Percentiles rank a stretch among this genome's conserved stretches.
Evolutionary conservation across 163 green algal species (phyloP).

Genomic region (Prototheca cutis): DNA sequence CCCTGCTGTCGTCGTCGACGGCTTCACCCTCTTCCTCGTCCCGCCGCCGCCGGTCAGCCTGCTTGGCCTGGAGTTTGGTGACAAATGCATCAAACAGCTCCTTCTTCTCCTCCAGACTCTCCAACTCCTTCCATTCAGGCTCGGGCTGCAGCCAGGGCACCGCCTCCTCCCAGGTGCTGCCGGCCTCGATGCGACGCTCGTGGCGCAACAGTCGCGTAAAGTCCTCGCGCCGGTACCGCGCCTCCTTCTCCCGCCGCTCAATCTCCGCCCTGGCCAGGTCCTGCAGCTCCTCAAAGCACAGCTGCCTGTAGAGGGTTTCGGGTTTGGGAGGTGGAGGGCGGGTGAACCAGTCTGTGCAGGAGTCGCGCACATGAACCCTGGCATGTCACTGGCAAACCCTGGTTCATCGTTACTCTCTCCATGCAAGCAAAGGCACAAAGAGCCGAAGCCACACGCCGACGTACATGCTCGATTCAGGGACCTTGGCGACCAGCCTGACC

Average conservation of each 20-base stretch:
- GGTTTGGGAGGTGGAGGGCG: too few species aligned
- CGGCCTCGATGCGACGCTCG: constrained; percentile 28
- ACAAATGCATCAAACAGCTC: constrained; percentile 43
- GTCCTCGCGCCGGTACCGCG: constrained; percentile 36
- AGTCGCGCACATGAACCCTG: too few species aligned
- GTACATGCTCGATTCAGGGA: too few species aligned
- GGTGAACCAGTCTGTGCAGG: too few species aligned
- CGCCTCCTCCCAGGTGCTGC: constrained; percentile 57
- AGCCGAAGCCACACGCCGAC: too few species aligned
- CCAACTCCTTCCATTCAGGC: constrained; percentile 52
- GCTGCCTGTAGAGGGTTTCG: constrained; percentile 39
- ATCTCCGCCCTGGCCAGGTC: constrained; percentile 39
- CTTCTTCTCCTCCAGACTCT: constrained; percentile 20
- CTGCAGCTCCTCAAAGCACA: constrained; percentile 58
- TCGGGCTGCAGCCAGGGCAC: constrained; percentile 33
- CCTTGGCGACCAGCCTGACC: too few species aligned
- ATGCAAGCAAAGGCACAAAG: too few species aligned
- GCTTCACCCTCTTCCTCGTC: constrained; percentile 22
- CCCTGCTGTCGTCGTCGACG: constrained; percentile 31
- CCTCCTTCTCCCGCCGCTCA: constrained; percentile 27
- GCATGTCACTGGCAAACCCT: too few species aligned
- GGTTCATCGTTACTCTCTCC: too few species aligned
- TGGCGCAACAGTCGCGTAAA: constrained; percentile 34
- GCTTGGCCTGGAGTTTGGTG: constrained; percentile 31
- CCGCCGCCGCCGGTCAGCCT: constrained; percentile 19